phyloP scores from a whole-genome alignment of 1,139 yeast species.

The Wickerhamomyces sp. region DNA sequence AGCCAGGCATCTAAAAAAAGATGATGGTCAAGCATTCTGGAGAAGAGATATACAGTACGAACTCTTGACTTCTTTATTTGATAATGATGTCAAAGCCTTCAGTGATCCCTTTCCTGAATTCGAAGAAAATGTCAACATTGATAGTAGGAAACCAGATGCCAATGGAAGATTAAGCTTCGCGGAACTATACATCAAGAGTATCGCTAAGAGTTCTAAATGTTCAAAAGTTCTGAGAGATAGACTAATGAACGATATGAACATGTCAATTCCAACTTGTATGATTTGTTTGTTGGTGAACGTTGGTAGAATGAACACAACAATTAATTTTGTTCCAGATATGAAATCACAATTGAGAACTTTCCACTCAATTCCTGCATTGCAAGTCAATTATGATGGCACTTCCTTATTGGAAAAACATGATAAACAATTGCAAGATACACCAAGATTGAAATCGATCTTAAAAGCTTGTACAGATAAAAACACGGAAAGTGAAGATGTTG shows the following conservation, averaged over 20 bases:
- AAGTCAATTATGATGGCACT: conserved; percentile 38
- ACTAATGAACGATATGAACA: conserved; percentile 53
- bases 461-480: conserved; percentile 70
- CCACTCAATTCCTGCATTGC: conserved; percentile 89
- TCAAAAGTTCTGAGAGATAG: conserved; percentile 80
- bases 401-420: conserved; percentile 24
- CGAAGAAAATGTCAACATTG: conserved; percentile 22
- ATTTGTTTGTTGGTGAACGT: conserved; percentile 84
- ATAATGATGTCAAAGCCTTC: conserved; percentile 61
- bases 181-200: conserved; percentile 76
- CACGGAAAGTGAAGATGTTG: conserved; percentile 47
- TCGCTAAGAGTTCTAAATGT: conserved; percentile 80
- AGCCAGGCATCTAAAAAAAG: conserved; percentile 71
- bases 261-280: conserved; percentile 72
- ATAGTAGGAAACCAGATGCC: conserved; percentile 10
- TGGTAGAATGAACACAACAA: conserved; percentile 92
- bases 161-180: conserved; percentile 60
- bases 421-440: conserved; percentile 91
- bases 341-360: conserved; percentile 87
- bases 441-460: conserved; percentile 81
- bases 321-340: conserved; percentile 96
- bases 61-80: conserved; percentile 60
- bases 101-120: conserved; percentile 42
- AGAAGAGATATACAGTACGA: conserved; percentile 84
- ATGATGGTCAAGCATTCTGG: conserved; percentile 92